A percentile compares a stretch with the other conserved stretches of the same genome.
These are phyloP conservation scores for Penicillium verhagenii DNA, from an alignment of 495 filamentous ascomycete genomes.

Conservation along the genomic window DNA sequence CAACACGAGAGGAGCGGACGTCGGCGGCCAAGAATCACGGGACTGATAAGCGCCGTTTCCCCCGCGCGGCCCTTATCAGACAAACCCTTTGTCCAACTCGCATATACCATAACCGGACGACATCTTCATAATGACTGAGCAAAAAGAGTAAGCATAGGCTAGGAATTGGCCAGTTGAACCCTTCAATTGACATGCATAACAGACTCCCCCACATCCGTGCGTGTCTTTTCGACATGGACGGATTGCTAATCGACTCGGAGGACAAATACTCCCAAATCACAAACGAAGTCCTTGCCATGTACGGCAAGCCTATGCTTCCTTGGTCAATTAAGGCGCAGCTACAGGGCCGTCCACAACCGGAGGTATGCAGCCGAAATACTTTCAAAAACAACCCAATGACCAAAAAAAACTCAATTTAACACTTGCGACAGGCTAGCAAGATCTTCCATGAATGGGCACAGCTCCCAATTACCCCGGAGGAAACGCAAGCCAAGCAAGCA, in stretches of 20 bases:
- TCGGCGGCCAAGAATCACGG: conserved; percentile 20
- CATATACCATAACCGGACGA: conserved; percentile 1
- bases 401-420: neutral
- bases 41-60: conserved; percentile 17
- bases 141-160: conserved; percentile 12
- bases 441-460: conserved; percentile 84
- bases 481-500: conserved; percentile 58
- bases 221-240: conserved; percentile 99
- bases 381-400: neutral
- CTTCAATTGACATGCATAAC: conserved; percentile 12
- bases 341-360: conserved; percentile 83
- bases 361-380: conserved; percentile 41
- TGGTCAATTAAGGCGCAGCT: conserved; percentile 94
- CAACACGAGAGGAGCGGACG: conserved; percentile 1
- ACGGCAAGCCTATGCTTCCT: conserved; percentile 69
- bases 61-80: conserved; percentile 22
- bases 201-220: conserved; percentile 79
- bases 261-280: conserved; percentile 85
- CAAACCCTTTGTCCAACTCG: neutral
- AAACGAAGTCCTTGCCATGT: conserved; percentile 74
- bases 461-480: conserved; percentile 67
- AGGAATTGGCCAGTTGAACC: neutral
- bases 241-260: conserved; percentile 89
- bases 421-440: conserved; percentile 28
- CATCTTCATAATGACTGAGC: conserved; percentile 11